Conservation (phyloP, 2,329 filamentous ascomycete species). For the Stachybotrys echinatus region DNA sequence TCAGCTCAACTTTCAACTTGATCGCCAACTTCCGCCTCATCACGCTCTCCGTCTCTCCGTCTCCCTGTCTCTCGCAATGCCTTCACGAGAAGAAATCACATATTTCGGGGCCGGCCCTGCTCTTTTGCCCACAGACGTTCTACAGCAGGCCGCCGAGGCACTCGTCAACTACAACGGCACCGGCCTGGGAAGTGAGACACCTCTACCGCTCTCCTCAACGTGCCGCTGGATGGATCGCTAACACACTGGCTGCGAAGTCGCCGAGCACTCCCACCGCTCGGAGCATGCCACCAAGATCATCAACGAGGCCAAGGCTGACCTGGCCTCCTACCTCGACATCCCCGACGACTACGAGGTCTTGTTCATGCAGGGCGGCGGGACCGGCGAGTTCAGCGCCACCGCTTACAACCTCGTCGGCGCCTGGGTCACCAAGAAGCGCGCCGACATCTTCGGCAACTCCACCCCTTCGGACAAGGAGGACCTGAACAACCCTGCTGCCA, state of each 20-base stretch:
- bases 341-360: slow-evolving; percentile 83
- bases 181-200: too few relatives aligned
- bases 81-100: slow-evolving; percentile 66
- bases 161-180: slow-evolving; percentile 77
- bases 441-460: background rate
- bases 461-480: too few relatives aligned
- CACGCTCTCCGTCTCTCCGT: too few relatives aligned
- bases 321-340: slow-evolving; percentile 72
- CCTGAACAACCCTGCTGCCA: too few relatives aligned
- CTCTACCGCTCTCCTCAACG: too few relatives aligned
- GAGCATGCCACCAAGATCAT: slow-evolving; percentile 73
- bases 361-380: slow-evolving; percentile 84
- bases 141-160: slow-evolving; percentile 69
- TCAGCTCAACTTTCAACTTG: too few relatives aligned
- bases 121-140: slow-evolving; percentile 73
- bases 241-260: too few relatives aligned
- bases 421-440: background rate
- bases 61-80: slow-evolving; percentile 53
- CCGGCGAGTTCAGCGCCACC: slow-evolving; percentile 60
- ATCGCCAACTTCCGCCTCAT: too few relatives aligned
- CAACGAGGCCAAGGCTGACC: slow-evolving; percentile 68
- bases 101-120: slow-evolving; percentile 93
- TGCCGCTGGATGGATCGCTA: too few relatives aligned
- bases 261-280: slow-evolving; percentile 87
- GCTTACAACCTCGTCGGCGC: background rate